A percentile compares a stretch with the other conserved stretches of the same genome.
phyloP scores from a whole-genome alignment of 2,329 filamentous ascomycete genomes.

The Zopfia rhizophila region DNA sequence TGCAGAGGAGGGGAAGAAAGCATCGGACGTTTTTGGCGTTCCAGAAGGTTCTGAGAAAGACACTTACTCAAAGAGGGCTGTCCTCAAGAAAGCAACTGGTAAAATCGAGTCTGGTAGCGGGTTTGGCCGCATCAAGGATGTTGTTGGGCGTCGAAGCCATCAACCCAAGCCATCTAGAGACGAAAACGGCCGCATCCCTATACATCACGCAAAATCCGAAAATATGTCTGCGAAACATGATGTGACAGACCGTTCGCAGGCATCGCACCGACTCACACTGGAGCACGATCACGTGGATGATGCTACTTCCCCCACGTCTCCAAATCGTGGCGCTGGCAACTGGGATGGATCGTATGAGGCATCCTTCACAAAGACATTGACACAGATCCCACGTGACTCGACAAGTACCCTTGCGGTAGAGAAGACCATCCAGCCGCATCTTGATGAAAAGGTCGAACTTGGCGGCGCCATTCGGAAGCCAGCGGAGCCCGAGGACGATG shows the following conservation, averaged over 20 bases:
- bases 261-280: conserved; percentile 11
- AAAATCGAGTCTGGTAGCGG: conserved; percentile 84
- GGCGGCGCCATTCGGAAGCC: conserved; percentile 17
- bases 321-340: conserved; percentile 4
- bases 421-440: conserved; percentile 20
- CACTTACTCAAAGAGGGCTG: conserved; percentile 66
- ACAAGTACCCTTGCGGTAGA: conserved; percentile 31
- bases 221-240: conserved; percentile 16
- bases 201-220: conserved; percentile 34
- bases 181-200: conserved; percentile 38
- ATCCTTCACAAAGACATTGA: conserved; percentile 44
- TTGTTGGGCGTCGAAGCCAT: conserved; percentile 69
- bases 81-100: conserved; percentile 82
- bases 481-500: conserved; percentile 28
- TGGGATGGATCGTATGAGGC: conserved; percentile 33
- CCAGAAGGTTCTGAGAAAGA: conserved; percentile 61
- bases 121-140: conserved; percentile 86
- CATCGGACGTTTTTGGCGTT: conserved; percentile 22
- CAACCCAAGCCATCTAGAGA: conserved; percentile 52
- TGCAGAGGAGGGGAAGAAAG: conserved; percentile 40
- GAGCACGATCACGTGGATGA: conserved; percentile 3
- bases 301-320: conserved; percentile 2
- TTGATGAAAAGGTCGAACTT: conserved; percentile 32
- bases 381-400: conserved; percentile 47
- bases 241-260: conserved; percentile 21